Evolutionary conservation across 176 grass and related monocot species (phyloP).

Genomic region (Puccinellia tenuiflora): DNA sequence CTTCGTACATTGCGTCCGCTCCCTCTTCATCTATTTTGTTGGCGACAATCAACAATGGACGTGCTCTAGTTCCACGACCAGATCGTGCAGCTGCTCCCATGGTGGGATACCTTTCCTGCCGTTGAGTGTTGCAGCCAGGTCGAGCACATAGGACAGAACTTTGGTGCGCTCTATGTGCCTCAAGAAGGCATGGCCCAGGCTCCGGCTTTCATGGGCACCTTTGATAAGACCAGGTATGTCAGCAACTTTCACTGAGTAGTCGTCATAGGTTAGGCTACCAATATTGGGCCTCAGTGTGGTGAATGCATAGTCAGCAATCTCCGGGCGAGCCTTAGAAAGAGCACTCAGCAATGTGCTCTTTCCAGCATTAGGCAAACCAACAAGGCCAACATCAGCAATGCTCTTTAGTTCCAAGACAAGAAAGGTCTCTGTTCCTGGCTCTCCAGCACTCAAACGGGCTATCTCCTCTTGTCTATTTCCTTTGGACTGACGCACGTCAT

Average conservation of each 20-base stretch:
- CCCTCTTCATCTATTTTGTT: slow-evolving; percentile 93
- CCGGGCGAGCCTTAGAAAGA: no score
- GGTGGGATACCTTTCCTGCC: slow-evolving; percentile 63
- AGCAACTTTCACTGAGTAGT: slow-evolving; percentile 70
- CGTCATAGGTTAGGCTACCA: no score
- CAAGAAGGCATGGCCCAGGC: slow-evolving; percentile 84
- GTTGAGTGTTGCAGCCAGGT: slow-evolving; percentile 48
- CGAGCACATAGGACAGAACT: slow-evolving; percentile 72
- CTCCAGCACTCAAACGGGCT: slow-evolving; percentile 30
- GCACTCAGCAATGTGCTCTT: no score
- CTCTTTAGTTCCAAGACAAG: no score
- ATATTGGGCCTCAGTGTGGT: no score
- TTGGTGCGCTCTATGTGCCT: slow-evolving; percentile 88
- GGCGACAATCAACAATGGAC: slow-evolving; percentile 64
- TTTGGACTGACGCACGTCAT: slow-evolving; percentile 31
- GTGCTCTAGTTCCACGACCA: slow-evolving; percentile 63
- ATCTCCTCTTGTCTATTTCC: slow-evolving; percentile 25
- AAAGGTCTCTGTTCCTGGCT: slow-evolving; percentile 56
- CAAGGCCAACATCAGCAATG: no score
- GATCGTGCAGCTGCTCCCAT: slow-evolving; percentile 69
- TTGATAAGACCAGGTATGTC: slow-evolving; percentile 86
- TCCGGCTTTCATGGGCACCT: slow-evolving; percentile 71
- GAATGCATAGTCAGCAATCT: no score
- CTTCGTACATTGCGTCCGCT: slow-evolving; percentile 39
- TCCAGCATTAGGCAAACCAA: no score